A percentile compares a stretch with the other conserved stretches of the same genome.
These are phyloP conservation scores for Colletotrichum somersetense DNA, from an alignment of 2,329 filamentous ascomycete genomes.

Conservation along the genomic window DNA sequence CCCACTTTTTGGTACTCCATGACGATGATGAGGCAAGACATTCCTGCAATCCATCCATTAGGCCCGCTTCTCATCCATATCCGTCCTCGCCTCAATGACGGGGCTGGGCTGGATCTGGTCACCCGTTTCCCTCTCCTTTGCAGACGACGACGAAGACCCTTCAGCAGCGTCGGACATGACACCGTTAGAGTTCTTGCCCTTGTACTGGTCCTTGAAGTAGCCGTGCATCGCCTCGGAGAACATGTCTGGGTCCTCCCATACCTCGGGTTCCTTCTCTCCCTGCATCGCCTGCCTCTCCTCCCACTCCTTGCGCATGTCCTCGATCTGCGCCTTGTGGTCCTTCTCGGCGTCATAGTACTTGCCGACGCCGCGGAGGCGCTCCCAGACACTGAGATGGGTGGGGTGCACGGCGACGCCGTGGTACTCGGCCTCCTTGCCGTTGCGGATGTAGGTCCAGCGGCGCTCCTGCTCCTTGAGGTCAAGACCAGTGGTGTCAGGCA, in stretches of 20 bases:
- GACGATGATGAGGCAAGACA: constrained; percentile 13
- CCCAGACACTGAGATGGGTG: constrained; percentile 88
- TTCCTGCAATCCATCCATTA: constrained; percentile 7
- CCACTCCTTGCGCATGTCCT: constrained; percentile 81
- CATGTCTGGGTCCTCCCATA: constrained; percentile 62
- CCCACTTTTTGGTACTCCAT: constrained; percentile 30
- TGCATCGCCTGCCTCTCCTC: constrained; percentile 62
- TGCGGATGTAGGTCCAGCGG: constrained; percentile 88
- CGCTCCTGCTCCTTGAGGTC: constrained; percentile 98
- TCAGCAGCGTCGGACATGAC: constrained; percentile 15
- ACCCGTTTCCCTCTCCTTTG: constrained; percentile 33
- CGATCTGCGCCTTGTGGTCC: constrained; percentile 87
- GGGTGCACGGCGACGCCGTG: constrained; percentile 94
- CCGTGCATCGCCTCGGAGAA: constrained; percentile 67
- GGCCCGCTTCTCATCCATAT: constrained; percentile 33
- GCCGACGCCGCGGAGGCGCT: constrained; percentile 81
- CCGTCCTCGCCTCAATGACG: constrained; percentile 9
- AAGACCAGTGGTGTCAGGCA: constrained; percentile 96
- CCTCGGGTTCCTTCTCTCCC: constrained; percentile 62
- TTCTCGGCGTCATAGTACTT: constrained; percentile 86
- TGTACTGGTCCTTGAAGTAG: constrained; percentile 60
- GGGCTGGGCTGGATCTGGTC: constrained; percentile 32
- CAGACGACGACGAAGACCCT: constrained; percentile 26
- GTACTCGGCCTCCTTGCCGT: constrained; percentile 83
- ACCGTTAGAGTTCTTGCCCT: constrained; percentile 35